Percentiles rank a stretch among this genome's conserved stretches.
phyloP scores from a whole-genome alignment of 1,139 yeast species.

The Lodderomyces beijingensis region DNA sequence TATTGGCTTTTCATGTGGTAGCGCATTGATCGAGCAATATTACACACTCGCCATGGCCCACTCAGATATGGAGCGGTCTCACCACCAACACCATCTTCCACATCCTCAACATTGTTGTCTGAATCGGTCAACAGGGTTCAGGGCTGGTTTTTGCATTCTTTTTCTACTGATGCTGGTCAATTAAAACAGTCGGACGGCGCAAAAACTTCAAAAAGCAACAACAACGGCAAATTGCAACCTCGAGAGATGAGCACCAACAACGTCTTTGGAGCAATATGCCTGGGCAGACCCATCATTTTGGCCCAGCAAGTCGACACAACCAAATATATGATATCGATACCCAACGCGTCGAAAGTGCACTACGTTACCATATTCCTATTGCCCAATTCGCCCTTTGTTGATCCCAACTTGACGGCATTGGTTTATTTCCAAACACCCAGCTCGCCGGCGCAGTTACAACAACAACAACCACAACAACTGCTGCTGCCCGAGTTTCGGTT shows the following conservation, averaged over 20 bases:
- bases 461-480: slow-evolving; percentile 19
- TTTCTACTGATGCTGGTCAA: too few relatives aligned
- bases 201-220: too few relatives aligned
- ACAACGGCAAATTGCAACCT: too few relatives aligned
- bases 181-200: too few relatives aligned
- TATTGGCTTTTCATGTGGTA: too few relatives aligned
- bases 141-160: too few relatives aligned
- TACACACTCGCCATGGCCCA: too few relatives aligned
- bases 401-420: slow-evolving; percentile 70
- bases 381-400: slow-evolving; percentile 62
- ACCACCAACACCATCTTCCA: too few relatives aligned
- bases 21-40: too few relatives aligned
- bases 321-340: slow-evolving; percentile 58
- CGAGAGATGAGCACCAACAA: slow-evolving; percentile 7
- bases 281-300: slow-evolving; percentile 52
- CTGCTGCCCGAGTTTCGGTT: slow-evolving; percentile 57
- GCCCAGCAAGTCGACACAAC: slow-evolving; percentile 61
- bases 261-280: slow-evolving; percentile 57
- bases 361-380: slow-evolving; percentile 73
- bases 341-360: slow-evolving; percentile 60
- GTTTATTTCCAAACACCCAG: slow-evolving; percentile 81
- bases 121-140: too few relatives aligned
- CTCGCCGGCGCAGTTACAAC: slow-evolving; percentile 31
- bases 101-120: too few relatives aligned
- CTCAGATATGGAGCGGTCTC: too few relatives aligned